Evolutionary conservation across 768 basidiomycete genomes (phyloP), one percentile per base, ranked within the genome.

Genomic region (Suillus lakei): DNA sequence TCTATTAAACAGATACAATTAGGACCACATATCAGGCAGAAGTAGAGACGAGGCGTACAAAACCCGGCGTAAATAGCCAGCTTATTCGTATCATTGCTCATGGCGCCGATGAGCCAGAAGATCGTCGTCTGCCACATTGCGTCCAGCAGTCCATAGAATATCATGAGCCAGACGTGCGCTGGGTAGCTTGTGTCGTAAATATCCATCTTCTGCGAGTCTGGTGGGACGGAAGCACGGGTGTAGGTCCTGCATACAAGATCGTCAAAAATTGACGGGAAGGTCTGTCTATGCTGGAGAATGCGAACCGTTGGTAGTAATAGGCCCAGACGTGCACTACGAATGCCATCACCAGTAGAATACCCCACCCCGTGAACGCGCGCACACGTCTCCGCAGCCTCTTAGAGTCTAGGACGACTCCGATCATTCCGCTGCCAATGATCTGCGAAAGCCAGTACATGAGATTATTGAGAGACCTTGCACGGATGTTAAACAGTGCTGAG

Each of bases 71-170:
- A 89, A 72, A 92, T 84, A 0, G 92, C 92, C 23, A 95, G 84
- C 72, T 91, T 91, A 5, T 82, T 85, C 8, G 90, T 86, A 71
- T 93, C 88, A 66, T 93, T 92, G 28, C 90, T 91, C 88, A 95
- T 91, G 10, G 90, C 88, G 48, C 92, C 92, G 82, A 91, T 90
- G 72, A 91, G 80, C 90, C 90, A 92, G 74, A 92, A 91, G 10
- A 85, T 85, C 0, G 85, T 86, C 3, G 90, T 92, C 74, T 93
- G 92, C 90, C 91, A 94, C 85, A 91, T 88, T 0, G 92, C 81
- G 68, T 94, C 92, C 53, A 92, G 81, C 4, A 93, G 71, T 48
- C 91, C 90, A 70, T 86, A 91, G 72, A 87, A 84, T 60, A 90
- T 83, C 76, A 88, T 92, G 13, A 94, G 77, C 76, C 83, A 82